Base-by-base conservation (phyloP, 371 early-diverging fungal species). In the Mucor mucedo region DNA sequence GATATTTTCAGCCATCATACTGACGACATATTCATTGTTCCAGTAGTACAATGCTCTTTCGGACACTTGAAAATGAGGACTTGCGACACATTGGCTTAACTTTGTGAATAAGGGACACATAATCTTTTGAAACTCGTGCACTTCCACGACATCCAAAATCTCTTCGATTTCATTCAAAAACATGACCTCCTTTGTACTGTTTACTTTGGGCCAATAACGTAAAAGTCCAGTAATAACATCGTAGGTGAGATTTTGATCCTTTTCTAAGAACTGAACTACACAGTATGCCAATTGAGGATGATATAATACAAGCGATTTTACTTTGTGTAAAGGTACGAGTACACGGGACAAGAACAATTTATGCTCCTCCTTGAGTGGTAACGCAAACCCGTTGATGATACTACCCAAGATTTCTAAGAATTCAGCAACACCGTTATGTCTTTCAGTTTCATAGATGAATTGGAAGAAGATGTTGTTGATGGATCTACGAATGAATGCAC, bases 121-220 rank as follows among this genome's bases (percentile, higher is more conserved):
- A 53, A 97, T 83, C 62, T 89, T 90, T 45, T 86, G 83, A 72
- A 96, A 97, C 74, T 95, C 93, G 49, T 86, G 83, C 2, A 93
- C 92, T 68, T 95, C 95, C 53, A 95, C 90, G 4, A 94, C 91
- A 77, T 95, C 95, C 72, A 97, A 69, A 32, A 96, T 93, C 63
- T 96, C 96, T 70, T 97, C 98, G 57, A 97, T 80, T 77, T 97
- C 98, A 75, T 91, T 95, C 73, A 97, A 78, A 75, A 94, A 97
- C 97, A 97, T 96, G 58, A 96, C 94, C 71, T 96, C 98, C 75
- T 97, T 97, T 5, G 95, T 91, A 61, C 92, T 92, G 83, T 96
- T 97, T 50, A 94, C 93, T 80, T 97, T 97, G 45, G 98, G 98
- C 98, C 98, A 97, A 74, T 86, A 95, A 48, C 95, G 87, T 58